phyloP scores from a whole-genome alignment of 331 rosid genomes.

The Ulmus americana region DNA sequence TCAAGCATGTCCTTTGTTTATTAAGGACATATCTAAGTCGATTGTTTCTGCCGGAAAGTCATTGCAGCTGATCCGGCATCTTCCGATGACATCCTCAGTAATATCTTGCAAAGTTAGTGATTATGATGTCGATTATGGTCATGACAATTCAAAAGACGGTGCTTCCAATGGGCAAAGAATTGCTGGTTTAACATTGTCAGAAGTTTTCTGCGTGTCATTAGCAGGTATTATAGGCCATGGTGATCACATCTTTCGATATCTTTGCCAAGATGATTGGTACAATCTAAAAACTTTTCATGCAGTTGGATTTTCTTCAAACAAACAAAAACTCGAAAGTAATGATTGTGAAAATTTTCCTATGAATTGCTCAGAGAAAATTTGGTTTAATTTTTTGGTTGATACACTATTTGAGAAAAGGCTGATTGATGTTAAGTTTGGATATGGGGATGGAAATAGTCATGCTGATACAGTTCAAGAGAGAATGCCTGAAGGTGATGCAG shows the following conservation, averaged over 20 bases:
- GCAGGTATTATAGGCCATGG: constrained; percentile 82
- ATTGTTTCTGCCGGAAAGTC: constrained; percentile 92
- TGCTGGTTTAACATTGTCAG: constrained; percentile 71
- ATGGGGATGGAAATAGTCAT: constrained; percentile 23
- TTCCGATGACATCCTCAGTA: constrained; percentile 36
- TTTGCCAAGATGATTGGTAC: constrained; percentile 47
- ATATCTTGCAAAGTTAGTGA: constrained; percentile 43
- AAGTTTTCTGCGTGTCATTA: constrained; percentile 71
- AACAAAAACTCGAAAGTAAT: constrained; percentile 31
- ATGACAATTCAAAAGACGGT: constrained; percentile 31
- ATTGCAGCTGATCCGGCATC: constrained; percentile 77
- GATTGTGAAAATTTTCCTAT: constrained; percentile 29
- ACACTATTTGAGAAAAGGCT: constrained; percentile 45
- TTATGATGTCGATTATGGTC: constrained; percentile 40
- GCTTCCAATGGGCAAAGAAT: constrained; percentile 40
- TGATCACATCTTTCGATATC: constrained; percentile 60
- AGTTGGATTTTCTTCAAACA: constrained; percentile 23
- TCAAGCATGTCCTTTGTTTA: constrained; percentile 69
- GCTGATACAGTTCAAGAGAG: constrained; percentile 25
- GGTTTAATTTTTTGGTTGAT: constrained; percentile 70
- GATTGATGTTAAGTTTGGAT: constrained; percentile 33
- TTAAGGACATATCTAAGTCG: constrained; percentile 70
- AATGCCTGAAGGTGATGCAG: constrained; percentile 26
- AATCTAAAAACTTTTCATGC: constrained; percentile 27
- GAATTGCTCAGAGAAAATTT: constrained; percentile 47